Base-by-base conservation (phyloP, 2,329 filamentous ascomycete species). In the Ceratocystis smalleyi region DNA sequence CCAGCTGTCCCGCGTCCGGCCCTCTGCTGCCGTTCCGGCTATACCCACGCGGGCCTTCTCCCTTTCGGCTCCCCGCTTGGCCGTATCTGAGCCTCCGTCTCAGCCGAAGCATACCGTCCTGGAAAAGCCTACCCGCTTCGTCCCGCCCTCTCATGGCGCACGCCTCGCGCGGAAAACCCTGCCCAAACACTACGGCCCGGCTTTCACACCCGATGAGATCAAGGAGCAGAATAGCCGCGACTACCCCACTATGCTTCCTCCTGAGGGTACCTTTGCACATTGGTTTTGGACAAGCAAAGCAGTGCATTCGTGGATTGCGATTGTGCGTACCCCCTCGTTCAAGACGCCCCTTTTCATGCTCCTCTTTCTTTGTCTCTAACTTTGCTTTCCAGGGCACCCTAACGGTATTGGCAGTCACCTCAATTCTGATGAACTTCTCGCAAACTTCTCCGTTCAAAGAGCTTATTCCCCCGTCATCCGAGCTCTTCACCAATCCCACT, bases 191-290 rank as follows among this genome's bases (percentile, higher is more conserved):
- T 95, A 95, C 72, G 91, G 90, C 45, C 88, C 89, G 19, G 76
- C 83, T 24, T 75, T 91, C 67, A 84, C 83, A 17, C 77, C 80
- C 22, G 80, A 85, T 62, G 87, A 95, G 74, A 75, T 79, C 61
- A 77, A 81, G 67, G 81, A 80, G 67, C 89, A 89, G 77, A 80
- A 78, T 69, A 81, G 75, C 68, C 87, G 83, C 73, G 78, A 87
- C 68, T 97, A 97, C 73, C 94, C 94, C 1, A 86, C 91, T 70
- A 85, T 95, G 81, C 91, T 95, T 80, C 88, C 92, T 59, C 85
- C 91, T 0, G 79, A 87, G 71, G 89, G 90, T 5, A 89, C 87
- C 0, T 90, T 89, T 74, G 81, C 88, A 75, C 82, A 92, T 74
- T 91, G 87, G 83, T 91, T 97, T 74, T 79, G 95, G 72, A 85